Percentiles rank a stretch among this genome's conserved stretches.
Conservation (phyloP, 139 green algal species). For the Closterium sp. region DNA sequence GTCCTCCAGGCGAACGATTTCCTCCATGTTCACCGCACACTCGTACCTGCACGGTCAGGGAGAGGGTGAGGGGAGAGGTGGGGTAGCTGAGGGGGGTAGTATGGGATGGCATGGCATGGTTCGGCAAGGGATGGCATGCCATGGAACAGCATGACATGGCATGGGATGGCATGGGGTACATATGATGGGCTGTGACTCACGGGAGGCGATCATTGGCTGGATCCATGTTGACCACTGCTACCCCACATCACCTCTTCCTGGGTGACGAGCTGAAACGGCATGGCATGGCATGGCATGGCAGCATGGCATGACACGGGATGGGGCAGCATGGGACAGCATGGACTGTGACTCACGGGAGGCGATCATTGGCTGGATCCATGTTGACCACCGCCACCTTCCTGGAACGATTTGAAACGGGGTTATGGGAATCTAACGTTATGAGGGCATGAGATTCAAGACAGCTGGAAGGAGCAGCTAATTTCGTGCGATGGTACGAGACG, state of each 20-base stretch:
- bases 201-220: constrained; percentile 81
- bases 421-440: no score
- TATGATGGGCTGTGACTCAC: constrained; percentile 48
- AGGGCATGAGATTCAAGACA: no score
- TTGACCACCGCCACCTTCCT: constrained; percentile 70
- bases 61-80: neutral
- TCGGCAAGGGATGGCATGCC: no score
- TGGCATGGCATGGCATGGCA: no score
- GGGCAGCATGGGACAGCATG: no score
- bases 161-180: neutral
- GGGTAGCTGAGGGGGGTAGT: no score
- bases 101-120: neutral
- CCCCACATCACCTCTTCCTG: no score
- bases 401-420: no score
- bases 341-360: constrained; percentile 72
- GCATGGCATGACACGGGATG: no score
- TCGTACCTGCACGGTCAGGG: neutral
- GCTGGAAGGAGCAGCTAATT: no score
- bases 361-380: constrained; percentile 86
- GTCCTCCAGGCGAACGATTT: neutral
- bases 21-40: neutral
- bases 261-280: neutral
- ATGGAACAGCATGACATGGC: neutral
- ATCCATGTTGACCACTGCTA: constrained; percentile 80
- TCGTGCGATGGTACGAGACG: no score